Percentiles rank a stretch among this genome's conserved stretches.
Conservation (phyloP, 2,329 filamentous ascomycete species). For the Corniculantispora saksenae region DNA sequence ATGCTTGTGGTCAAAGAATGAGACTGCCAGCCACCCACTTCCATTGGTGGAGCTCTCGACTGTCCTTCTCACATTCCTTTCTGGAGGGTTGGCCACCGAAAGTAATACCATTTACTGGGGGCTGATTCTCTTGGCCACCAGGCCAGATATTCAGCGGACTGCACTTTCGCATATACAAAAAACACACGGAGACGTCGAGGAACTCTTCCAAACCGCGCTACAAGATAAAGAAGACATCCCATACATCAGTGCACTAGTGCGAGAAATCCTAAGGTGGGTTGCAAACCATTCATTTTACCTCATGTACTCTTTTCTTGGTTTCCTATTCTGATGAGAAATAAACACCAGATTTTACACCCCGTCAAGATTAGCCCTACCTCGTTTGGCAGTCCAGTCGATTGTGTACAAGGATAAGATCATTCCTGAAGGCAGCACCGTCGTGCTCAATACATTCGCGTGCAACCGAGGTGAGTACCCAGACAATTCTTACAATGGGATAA, state of each 20-base stretch:
- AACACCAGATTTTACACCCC: constrained; percentile 2
- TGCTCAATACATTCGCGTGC: constrained; percentile 12
- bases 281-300: not conserved
- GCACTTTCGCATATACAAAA: not conserved
- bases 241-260: constrained; percentile 11
- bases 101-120: constrained; percentile 13
- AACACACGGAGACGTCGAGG: not conserved
- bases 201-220: not conserved
- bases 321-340: not conserved
- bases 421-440: not conserved
- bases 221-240: constrained; percentile 7
- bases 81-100: constrained; percentile 4
- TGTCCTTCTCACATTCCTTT: constrained; percentile 6
- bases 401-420: constrained; percentile 10
- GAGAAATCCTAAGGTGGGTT: constrained; percentile 1
- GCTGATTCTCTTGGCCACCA: not conserved
- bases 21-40: not conserved
- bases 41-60: constrained; percentile 6
- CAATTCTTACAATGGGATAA: too few relatives aligned
- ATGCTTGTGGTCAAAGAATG: constrained; percentile 8
- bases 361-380: constrained; percentile 4
- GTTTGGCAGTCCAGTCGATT: not conserved
- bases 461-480: not conserved
- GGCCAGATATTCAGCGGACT: constrained; percentile 1
- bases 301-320: not conserved